These are phyloP conservation scores for Lactarius tabidus DNA, from an alignment of 768 basidiomycete species.

Conservation along the genomic window DNA sequence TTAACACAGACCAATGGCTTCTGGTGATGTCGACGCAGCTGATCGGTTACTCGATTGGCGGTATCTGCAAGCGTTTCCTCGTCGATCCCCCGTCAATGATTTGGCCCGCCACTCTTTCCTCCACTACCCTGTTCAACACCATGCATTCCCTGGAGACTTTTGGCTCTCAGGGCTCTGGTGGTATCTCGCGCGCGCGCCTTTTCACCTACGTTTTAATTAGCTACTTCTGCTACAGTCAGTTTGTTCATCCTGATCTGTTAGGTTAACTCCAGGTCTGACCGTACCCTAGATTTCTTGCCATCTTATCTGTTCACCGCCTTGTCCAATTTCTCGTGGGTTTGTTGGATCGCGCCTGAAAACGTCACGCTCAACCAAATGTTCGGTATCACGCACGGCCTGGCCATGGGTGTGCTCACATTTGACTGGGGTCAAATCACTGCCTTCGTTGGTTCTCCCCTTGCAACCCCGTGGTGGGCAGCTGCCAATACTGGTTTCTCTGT, in stretches of 20 bases:
- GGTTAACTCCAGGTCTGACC: not conserved
- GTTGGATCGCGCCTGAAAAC: conserved; percentile 85
- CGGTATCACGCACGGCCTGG: conserved; percentile 42
- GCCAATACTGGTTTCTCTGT: conserved; percentile 83
- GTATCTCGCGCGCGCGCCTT: conserved; percentile 49
- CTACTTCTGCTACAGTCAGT: conserved; percentile 46
- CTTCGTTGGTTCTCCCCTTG: conserved; percentile 56
- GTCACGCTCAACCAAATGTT: conserved; percentile 66
- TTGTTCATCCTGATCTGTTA: conserved; percentile 4
- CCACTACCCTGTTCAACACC: conserved; percentile 44
- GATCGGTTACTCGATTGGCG: conserved; percentile 42
- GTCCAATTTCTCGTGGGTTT: conserved; percentile 70
- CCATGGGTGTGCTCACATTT: conserved; percentile 79
- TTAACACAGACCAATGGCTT: conserved; percentile 34
- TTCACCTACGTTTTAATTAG: conserved; percentile 42
- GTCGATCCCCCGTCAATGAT: conserved; percentile 43
- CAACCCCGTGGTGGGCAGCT: conserved; percentile 74
- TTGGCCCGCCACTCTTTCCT: conserved; percentile 42
- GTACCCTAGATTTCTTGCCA: not conserved
- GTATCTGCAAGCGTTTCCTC: conserved; percentile 41
- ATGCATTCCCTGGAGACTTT: conserved; percentile 36
- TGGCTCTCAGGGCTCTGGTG: conserved; percentile 42
- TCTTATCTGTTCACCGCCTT: conserved; percentile 19
- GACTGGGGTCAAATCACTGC: conserved; percentile 75
- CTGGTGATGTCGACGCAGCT: conserved; percentile 41